These are phyloP conservation scores for Metschnikowia anglica DNA, from an alignment of 805 yeast genomes.

Conservation along the genomic window DNA sequence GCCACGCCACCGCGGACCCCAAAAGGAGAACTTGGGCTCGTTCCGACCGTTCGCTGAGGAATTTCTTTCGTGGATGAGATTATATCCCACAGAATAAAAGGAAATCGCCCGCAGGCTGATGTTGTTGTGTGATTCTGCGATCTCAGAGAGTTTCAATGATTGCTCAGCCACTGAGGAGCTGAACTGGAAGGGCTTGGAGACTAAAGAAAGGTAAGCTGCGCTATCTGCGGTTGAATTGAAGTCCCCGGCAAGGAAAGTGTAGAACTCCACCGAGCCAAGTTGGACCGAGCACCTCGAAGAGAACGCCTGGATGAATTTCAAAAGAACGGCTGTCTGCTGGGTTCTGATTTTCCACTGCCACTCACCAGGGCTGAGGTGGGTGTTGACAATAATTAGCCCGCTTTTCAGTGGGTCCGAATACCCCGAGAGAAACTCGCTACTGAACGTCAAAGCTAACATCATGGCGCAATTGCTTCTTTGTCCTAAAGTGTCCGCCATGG, in stretches of 20 bases:
- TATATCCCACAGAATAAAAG: conserved; percentile 4
- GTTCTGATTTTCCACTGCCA: not conserved
- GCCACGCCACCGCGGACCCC: conserved; percentile 2
- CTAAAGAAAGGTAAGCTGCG: conserved; percentile 4
- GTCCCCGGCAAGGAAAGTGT: conserved; percentile 6
- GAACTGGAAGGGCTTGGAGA: conserved; percentile 1
- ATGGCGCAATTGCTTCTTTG: not conserved
- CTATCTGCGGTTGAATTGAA: conserved; percentile 1
- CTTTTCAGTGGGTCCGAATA: not conserved
- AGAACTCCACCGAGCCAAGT: conserved; percentile 1
- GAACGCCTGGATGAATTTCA: conserved; percentile 1
- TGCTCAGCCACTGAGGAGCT: conserved; percentile 10
- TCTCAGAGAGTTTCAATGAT: too few species aligned
- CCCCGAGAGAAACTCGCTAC: not conserved
- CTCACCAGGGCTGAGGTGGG: not conserved
- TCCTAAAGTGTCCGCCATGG: not conserved
- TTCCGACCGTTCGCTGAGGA: conserved; percentile 33
- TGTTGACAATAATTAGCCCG: not conserved
- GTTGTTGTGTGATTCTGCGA: not conserved
- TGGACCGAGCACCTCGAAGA: not conserved
- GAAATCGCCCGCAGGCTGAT: conserved; percentile 5
- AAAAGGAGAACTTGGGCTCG: conserved; percentile 5
- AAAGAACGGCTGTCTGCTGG: not conserved
- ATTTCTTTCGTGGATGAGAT: not conserved
- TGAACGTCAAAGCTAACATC: conserved; percentile 3